Evolutionary conservation across 805 yeast species (phyloP).

Genomic region (Helenozyma rhizophorensis): DNA sequence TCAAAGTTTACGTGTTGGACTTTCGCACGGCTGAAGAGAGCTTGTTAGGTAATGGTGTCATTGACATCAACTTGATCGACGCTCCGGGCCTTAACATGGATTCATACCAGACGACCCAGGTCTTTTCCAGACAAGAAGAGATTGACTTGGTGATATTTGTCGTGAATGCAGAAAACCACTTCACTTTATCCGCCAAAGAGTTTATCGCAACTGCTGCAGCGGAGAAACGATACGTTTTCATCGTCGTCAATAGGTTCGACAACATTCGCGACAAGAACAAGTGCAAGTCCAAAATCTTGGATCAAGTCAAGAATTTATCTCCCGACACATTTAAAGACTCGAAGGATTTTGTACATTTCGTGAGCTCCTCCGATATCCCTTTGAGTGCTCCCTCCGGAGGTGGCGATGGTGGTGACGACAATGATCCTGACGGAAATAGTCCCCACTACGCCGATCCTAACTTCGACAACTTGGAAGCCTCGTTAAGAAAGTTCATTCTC

Average conservation of each 20-base stretch:
- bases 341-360: constrained; percentile 89
- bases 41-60: constrained; percentile 80
- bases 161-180: constrained; percentile 92
- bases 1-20: constrained; percentile 82
- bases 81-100: constrained; percentile 97
- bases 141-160: constrained; percentile 95
- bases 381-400: too few relatives aligned
- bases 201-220: constrained; percentile 86
- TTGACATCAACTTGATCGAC: constrained; percentile 88
- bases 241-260: constrained; percentile 92
- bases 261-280: constrained; percentile 74
- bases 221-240: constrained; percentile 87
- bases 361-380: constrained; percentile 50
- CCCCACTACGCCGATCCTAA: constrained; percentile 48
- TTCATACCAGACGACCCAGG: constrained; percentile 89
- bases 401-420: constrained; percentile 30
- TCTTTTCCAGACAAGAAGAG: constrained; percentile 94
- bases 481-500: constrained; percentile 77
- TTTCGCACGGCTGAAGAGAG: constrained; percentile 62
- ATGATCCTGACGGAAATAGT: constrained; percentile 21
- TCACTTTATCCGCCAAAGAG: constrained; percentile 90
- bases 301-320: constrained; percentile 78
- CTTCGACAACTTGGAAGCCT: constrained; percentile 80
- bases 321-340: constrained; percentile 91
- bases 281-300: constrained; percentile 72